Evolutionary conservation across 2,329 filamentous ascomycete genomes (phyloP).

Genomic region (Pseudocercospora fuligena): DNA sequence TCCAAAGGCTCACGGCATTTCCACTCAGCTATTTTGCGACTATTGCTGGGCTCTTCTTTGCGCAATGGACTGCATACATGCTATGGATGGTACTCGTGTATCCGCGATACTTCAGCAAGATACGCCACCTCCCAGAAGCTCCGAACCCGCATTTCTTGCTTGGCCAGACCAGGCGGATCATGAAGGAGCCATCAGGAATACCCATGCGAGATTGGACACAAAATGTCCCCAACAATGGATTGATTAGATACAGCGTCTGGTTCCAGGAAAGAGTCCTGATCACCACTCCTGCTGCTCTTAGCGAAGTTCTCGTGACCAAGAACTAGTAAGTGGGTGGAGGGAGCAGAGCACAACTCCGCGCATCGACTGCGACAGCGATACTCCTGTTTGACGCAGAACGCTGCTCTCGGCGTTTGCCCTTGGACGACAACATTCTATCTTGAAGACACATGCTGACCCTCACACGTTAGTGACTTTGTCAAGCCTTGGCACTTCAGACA

Average conservation of each 20-base stretch:
- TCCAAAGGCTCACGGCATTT: conserved; percentile 36
- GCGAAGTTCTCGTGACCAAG: conserved; percentile 56
- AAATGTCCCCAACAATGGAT: conserved; percentile 59
- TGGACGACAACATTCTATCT: background rate
- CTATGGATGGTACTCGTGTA: conserved; percentile 58
- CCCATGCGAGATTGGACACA: conserved; percentile 58
- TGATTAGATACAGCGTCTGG: conserved; percentile 57
- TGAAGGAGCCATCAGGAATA: conserved; percentile 49
- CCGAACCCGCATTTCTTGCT: conserved; percentile 39
- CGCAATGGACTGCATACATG: conserved; percentile 43
- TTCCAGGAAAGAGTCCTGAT: conserved; percentile 52
- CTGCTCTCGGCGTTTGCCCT: background rate
- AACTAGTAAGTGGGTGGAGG: conserved; percentile 43
- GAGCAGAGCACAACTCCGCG: background rate
- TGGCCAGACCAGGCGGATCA: conserved; percentile 51
- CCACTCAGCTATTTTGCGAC: conserved; percentile 45
- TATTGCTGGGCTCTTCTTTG: conserved; percentile 46
- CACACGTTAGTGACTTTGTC: conserved; percentile 46
- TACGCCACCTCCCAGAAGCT: conserved; percentile 58
- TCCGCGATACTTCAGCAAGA: conserved; percentile 62
- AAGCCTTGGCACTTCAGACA: conserved; percentile 54
- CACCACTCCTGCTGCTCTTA: conserved; percentile 53
- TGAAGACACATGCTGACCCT: background rate
- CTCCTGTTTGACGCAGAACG: background rate
- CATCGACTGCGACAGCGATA: background rate